These are phyloP conservation scores for Medicago arabica DNA, from an alignment of 306 rosid species.

Conservation along the genomic window DNA sequence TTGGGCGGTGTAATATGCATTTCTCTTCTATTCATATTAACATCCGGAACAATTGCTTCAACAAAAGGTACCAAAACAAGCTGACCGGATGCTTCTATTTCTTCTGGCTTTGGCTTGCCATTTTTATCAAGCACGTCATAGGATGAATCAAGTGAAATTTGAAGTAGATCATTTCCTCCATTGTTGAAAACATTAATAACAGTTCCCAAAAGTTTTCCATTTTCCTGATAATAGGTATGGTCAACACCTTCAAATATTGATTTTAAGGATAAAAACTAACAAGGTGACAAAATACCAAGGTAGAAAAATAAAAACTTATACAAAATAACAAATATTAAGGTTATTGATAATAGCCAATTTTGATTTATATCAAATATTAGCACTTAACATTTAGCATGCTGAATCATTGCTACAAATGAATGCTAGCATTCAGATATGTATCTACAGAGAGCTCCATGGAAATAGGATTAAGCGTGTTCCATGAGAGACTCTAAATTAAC, in stretches of 20 bases:
- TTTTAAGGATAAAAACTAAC: constrained; percentile 29
- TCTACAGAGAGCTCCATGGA: constrained; percentile 5
- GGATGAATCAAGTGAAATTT: constrained; percentile 75
- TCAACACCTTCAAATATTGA: constrained; percentile 42
- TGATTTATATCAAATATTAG: constrained; percentile 26
- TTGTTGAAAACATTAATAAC: constrained; percentile 73
- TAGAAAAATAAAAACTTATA: constrained; percentile 32
- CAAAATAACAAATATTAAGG: constrained; percentile 25
- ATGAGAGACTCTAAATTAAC: constrained; percentile 25
- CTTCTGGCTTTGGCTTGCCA: constrained; percentile 64
- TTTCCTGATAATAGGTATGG: constrained; percentile 65
- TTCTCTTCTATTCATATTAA: constrained; percentile 69
- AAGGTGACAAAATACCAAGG: constrained; percentile 27
- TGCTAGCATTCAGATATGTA: constrained; percentile 15
- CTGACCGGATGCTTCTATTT: constrained; percentile 58
- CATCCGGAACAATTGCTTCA: constrained; percentile 92
- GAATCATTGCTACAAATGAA: constrained; percentile 16
- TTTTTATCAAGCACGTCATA: constrained; percentile 58
- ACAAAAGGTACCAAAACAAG: constrained; percentile 92
- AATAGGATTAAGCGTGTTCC: neutral
- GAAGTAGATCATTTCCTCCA: constrained; percentile 85
- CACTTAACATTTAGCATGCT: constrained; percentile 13
- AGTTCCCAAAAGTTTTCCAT: constrained; percentile 72
- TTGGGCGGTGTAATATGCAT: constrained; percentile 90
- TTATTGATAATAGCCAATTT: constrained; percentile 10